Base-by-base conservation (phyloP, 140 eudicot genomes). In the Senecio squalidus region DNA sequence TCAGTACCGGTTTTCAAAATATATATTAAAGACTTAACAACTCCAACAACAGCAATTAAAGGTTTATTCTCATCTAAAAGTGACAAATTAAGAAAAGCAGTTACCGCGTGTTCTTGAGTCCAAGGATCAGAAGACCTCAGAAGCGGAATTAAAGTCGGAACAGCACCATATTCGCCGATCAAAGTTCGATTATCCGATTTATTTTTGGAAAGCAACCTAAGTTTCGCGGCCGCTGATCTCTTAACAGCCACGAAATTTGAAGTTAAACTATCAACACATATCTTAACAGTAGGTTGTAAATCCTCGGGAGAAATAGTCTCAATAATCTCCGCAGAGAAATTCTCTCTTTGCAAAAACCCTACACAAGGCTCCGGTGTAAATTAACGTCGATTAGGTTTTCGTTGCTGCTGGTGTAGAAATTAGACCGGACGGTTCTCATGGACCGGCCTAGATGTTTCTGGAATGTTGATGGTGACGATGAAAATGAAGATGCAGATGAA, bases 61-160 rank as follows among this genome's bases (percentile, higher is more conserved):
- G 70, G 47, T 24, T 81, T 83, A 46, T 86, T 91, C 4, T 55
- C 74, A 13, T 82, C 89, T 15, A 64, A 81, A 7, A 89, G 74
- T 0, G 97, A 91, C 0, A 91, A 72, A 28, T 91, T 91, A 3
- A 91, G 74, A 9, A 91, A 9, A 14, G 98, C 95, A 4, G 98
- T 91, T 0, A 91, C 98, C 0, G 98, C 91, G 16, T 86, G 95
- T 23, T 91, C 98, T 56, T 86, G 98, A 5, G 95, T 86, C 88
- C 76, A 65, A 4, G 95, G 95, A 51, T 91, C 98, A 0, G 80
- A 45, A n/a, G 88, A 86, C 5, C 80, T 73, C 41, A 91, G 88
- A 45, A 91, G 90, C 9, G 90, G 85, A 57, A 83, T 68, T n/a
- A 90, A 49, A 0, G 71, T 84, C 33, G 90, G 88, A 13, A 90